Evolutionary conservation across 2,329 filamentous ascomycete species (phyloP), one percentile per base, ranked within the genome.

Genomic region (Xylariaceae sp.): DNA sequence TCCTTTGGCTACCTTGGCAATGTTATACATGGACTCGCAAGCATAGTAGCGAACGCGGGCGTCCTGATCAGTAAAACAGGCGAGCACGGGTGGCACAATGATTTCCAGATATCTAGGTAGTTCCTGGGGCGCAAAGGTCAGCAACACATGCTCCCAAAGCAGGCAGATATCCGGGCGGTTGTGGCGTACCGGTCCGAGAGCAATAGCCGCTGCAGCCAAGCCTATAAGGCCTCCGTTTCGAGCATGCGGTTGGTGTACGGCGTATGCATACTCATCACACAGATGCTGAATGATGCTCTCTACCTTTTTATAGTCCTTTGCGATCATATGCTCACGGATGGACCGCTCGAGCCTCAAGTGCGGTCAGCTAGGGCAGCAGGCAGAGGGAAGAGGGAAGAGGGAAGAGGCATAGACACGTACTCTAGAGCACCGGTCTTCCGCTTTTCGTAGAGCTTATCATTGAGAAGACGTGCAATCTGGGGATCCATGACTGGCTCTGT

Each of bases 21-120:
- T 99, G 72, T 99, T 99, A 75, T 99, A 99, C 94, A 99, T 99
- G 71, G 92, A 95, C 76, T 99, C 94, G 74, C 94, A 99, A 21
- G 94, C 94, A 74, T 99, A 99, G 72, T 99, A 99, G 60, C 94
- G 84, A 30, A 97, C 94, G 54, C 94, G 84, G 26, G 94, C 92
- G 86, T 99, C 94, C 76, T 97, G 94, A 64, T 99, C 95, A 54
- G 89, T 89, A 72, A 99, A 99, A 76, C 95, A 99, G 49, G 94
- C 94, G 43, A 99, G 80, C 5, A 99, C 94, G 2, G 95, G 95
- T 43, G 92, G 92, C 0, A 99, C 92, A 63, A 99, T 97, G 64
- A 92, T 87, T 68, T 91, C 86, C 47, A 99, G 80, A 70, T 97
- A 96, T 57, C 86, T 86, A 30, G 94, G 91, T 53, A 99, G 84